Evolutionary conservation across 768 basidiomycete genomes (phyloP).

Genomic region (Daedalea quercina): DNA sequence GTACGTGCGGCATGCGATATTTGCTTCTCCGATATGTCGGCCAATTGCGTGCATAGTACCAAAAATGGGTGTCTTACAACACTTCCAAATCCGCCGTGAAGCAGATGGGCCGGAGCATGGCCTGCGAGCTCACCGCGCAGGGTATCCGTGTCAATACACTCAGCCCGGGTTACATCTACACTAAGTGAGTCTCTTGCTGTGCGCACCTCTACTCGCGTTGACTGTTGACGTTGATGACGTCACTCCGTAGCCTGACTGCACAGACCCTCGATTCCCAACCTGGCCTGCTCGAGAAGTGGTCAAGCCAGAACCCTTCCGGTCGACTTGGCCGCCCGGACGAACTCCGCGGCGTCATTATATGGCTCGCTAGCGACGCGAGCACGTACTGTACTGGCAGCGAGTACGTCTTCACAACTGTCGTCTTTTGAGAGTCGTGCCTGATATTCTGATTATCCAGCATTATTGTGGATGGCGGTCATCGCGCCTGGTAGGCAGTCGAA

Average conservation of each 20-base stretch:
- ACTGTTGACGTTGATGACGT: no score
- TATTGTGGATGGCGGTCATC: constrained; percentile 53
- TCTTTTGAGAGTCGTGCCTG: neutral
- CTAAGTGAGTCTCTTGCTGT: constrained; percentile 23
- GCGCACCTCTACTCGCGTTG: neutral
- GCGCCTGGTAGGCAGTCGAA: constrained; percentile 46
- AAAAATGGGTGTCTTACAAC: constrained; percentile 68
- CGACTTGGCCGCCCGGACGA: constrained; percentile 66
- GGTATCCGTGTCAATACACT: constrained; percentile 67
- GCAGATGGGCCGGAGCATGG: constrained; percentile 77
- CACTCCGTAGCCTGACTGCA: constrained; percentile 52
- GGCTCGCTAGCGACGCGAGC: constrained; percentile 38
- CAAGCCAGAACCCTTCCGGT: constrained; percentile 56
- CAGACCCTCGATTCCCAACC: constrained; percentile 59
- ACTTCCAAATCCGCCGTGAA: constrained; percentile 69
- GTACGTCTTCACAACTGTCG: constrained; percentile 16
- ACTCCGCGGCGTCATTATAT: constrained; percentile 59
- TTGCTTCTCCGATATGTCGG: no score
- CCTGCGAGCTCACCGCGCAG: constrained; percentile 61
- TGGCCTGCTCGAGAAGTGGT: constrained; percentile 57
- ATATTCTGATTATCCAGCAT: constrained; percentile 30
- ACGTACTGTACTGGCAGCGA: constrained; percentile 79
- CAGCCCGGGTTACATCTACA: constrained; percentile 72
- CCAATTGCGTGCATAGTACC: constrained; percentile 36
- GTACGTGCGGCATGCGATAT: constrained; percentile 27